A percentile compares a stretch with the other conserved stretches of the same genome.
These are phyloP conservation scores for Suhomyces sp. DNA, from an alignment of 805 yeast genomes.

Conservation along the genomic window DNA sequence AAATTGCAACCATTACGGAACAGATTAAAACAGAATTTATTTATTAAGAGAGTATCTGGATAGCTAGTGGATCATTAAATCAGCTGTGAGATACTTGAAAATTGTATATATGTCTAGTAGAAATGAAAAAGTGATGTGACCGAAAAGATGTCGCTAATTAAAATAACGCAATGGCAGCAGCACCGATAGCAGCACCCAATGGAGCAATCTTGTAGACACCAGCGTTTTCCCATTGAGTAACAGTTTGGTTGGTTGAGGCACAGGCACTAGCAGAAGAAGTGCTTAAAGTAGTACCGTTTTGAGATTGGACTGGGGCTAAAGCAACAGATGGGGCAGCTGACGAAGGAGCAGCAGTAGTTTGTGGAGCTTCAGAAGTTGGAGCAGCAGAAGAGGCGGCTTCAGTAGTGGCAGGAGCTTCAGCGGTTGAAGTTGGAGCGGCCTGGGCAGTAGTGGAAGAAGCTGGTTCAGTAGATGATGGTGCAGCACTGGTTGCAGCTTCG, in stretches of 20 bases:
- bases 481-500: slow-evolving; percentile 7
- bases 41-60: background rate
- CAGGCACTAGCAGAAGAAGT: background rate
- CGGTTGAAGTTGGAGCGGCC: slow-evolving; percentile 1
- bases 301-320: slow-evolving; percentile 13
- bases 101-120: background rate
- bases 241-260: slow-evolving; percentile 4
- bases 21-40: background rate
- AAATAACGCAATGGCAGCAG: slow-evolving; percentile 31
- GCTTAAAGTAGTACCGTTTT: background rate
- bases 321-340: slow-evolving; percentile 12
- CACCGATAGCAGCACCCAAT: slow-evolving; percentile 32
- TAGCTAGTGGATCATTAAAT: background rate
- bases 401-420: slow-evolving; percentile 11
- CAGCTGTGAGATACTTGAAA: background rate
- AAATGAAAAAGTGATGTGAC: slow-evolving; percentile 1
- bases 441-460: background rate
- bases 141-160: slow-evolving; percentile 8
- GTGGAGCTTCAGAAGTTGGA: slow-evolving; percentile 10
- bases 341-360: slow-evolving; percentile 1
- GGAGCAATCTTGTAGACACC: slow-evolving; percentile 18
- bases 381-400: slow-evolving; percentile 13
- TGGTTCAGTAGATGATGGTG: slow-evolving; percentile 9
- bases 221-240: slow-evolving; percentile 10
- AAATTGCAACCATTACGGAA: background rate